A percentile compares a stretch with the other conserved stretches of the same genome.
phyloP scores from a whole-genome alignment of 2,329 filamentous ascomycete genomes.

The Fusarium oxysporum region DNA sequence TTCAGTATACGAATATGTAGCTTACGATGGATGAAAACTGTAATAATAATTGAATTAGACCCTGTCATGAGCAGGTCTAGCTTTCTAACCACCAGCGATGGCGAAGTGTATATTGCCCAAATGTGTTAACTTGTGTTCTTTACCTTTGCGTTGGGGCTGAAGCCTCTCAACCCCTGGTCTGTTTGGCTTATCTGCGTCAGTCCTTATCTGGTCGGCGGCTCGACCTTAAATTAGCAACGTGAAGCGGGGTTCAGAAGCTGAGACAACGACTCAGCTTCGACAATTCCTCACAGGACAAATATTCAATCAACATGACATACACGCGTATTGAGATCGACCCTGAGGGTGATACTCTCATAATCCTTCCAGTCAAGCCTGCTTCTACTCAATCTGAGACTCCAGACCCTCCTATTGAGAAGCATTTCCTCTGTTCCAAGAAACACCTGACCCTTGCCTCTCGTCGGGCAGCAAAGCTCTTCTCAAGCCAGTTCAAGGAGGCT shows the following conservation, averaged over 20 bases:
- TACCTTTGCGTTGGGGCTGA: background rate
- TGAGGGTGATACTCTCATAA: background rate
- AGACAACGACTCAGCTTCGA: no score
- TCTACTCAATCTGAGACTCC: background rate
- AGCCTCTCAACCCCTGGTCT: background rate
- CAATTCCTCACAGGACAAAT: no score
- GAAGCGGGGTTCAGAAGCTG: background rate
- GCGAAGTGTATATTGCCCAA: rapidly evolving
- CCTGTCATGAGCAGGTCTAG: rapidly evolving
- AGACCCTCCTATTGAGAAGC: background rate
- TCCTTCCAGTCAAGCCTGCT: rapidly evolving
- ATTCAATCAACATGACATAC: background rate
- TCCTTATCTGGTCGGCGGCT: background rate
- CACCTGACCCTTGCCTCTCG: background rate
- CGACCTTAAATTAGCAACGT: background rate
- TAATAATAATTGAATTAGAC: background rate
- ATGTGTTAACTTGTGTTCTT: background rate
- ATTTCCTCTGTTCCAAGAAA: background rate
- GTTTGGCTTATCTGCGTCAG: background rate
- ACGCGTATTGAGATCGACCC: background rate
- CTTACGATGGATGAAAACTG: background rate
- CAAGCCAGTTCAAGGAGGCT: background rate
- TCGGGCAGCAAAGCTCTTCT: background rate
- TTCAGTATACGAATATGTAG: background rate
- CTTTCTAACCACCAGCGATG: rapidly evolving